Percentiles rank a stretch among this genome's conserved stretches.
Conservation (phyloP, 2,329 filamentous ascomycete species). For the Fonsecaea pedrosoi region DNA sequence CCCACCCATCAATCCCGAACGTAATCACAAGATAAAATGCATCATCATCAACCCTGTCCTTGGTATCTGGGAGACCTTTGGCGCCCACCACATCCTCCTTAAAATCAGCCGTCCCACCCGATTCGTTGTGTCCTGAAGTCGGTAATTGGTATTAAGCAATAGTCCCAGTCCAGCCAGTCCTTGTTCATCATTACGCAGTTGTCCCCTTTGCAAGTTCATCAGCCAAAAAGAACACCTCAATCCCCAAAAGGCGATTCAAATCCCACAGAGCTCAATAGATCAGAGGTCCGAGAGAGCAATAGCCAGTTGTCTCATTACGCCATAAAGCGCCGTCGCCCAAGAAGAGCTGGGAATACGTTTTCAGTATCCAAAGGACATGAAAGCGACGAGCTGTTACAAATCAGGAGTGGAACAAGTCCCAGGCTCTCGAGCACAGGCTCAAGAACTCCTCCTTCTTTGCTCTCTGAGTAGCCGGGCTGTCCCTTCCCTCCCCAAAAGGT, state of each 20-base stretch:
- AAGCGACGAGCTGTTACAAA: background rate
- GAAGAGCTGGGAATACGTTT: background rate
- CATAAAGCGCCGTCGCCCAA: conserved; percentile 21
- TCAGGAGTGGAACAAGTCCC: conserved; percentile 96
- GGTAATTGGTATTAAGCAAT: conserved; percentile 27
- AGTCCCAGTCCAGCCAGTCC: conserved; percentile 38
- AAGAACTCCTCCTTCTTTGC: conserved; percentile 95
- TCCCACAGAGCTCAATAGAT: conserved; percentile 8
- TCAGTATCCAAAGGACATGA: conserved; percentile 17
- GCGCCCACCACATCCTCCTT: conserved; percentile 10
- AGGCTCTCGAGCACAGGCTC: conserved; percentile 82
- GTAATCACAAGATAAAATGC: conserved; percentile 1
- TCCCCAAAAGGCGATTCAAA: conserved; percentile 6
- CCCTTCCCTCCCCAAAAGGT: conserved; percentile 80
- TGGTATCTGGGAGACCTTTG: conserved; percentile 10
- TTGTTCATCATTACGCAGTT: conserved; percentile 31
- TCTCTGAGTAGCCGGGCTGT: conserved; percentile 80
- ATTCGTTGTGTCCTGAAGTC: conserved; percentile 21
- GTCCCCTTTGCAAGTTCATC: conserved; percentile 25
- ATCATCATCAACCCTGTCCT: conserved; percentile 20
- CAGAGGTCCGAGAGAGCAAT: conserved; percentile 1
- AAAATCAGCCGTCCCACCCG: conserved; percentile 13
- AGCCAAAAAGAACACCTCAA: conserved; percentile 6
- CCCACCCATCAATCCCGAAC: background rate
- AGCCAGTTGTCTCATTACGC: conserved; percentile 22